These are phyloP conservation scores for Xylaria multiplex DNA, from an alignment of 2,329 filamentous ascomycete species.

Conservation along the genomic window DNA sequence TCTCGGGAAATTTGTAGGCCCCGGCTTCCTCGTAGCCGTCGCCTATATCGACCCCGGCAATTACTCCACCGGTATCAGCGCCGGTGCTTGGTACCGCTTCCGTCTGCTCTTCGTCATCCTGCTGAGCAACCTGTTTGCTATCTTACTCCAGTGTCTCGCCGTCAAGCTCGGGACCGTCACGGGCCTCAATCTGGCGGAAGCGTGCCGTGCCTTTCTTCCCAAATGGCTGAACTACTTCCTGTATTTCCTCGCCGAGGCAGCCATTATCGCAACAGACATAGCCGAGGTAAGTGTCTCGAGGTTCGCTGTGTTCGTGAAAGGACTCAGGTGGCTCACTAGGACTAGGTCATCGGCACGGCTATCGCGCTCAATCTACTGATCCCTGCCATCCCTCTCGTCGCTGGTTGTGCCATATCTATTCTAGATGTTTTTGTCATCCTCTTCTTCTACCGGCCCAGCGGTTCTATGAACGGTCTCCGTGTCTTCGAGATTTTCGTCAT, in stretches of 20 bases:
- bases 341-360: slow-evolving; percentile 73
- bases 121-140: slow-evolving; percentile 75
- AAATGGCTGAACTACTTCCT: slow-evolving; percentile 71
- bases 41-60: slow-evolving; percentile 73
- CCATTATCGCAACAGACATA: slow-evolving; percentile 77
- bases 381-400: slow-evolving; percentile 71
- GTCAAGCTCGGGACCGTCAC: slow-evolving; percentile 77
- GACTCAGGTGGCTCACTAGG: slow-evolving; percentile 27
- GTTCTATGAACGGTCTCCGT: slow-evolving; percentile 67
- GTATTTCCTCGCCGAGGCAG: slow-evolving; percentile 71
- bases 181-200: slow-evolving; percentile 72
- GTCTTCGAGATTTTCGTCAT: slow-evolving; percentile 73
- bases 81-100: slow-evolving; percentile 73
- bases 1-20: slow-evolving; percentile 69
- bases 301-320: background rate
- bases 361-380: slow-evolving; percentile 75
- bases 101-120: slow-evolving; percentile 74
- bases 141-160: slow-evolving; percentile 74
- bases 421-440: slow-evolving; percentile 74
- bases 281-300: slow-evolving; percentile 62
- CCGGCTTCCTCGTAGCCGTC: slow-evolving; percentile 72
- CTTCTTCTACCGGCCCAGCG: slow-evolving; percentile 71
- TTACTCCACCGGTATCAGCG: slow-evolving; percentile 76
- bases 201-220: slow-evolving; percentile 72
- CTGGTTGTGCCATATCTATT: slow-evolving; percentile 74